phyloP scores from a whole-genome alignment of 2,329 filamentous ascomycete genomes.

The Alternaria angustiovoidea region DNA sequence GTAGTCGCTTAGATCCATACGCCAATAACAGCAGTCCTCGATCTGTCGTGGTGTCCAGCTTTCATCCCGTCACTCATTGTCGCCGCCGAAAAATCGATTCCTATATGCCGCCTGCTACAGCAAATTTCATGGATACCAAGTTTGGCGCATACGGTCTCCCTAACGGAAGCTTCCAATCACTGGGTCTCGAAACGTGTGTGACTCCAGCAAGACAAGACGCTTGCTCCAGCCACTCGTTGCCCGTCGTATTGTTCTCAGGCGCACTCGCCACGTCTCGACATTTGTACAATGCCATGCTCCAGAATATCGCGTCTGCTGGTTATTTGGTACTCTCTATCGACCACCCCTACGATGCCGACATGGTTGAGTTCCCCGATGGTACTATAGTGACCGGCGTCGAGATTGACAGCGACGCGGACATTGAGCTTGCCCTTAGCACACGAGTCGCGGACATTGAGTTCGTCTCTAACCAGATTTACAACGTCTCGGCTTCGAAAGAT shows the following conservation, averaged over 20 bases:
- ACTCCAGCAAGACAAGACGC: not conserved
- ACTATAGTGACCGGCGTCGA: slow-evolving; percentile 37
- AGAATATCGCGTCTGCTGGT: slow-evolving; percentile 58
- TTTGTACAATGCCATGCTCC: slow-evolving; percentile 55
- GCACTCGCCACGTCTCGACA: slow-evolving; percentile 56
- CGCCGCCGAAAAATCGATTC: slow-evolving; percentile 8
- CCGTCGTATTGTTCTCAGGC: slow-evolving; percentile 56
- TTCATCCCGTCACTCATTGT: slow-evolving; percentile 28
- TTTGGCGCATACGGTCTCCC: slow-evolving; percentile 38
- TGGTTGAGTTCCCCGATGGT: slow-evolving; percentile 61
- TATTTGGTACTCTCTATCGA: slow-evolving; percentile 60
- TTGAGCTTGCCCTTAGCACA: slow-evolving; percentile 30
- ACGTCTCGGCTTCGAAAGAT: slow-evolving; percentile 15
- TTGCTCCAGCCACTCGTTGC: slow-evolving; percentile 8
- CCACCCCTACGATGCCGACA: slow-evolving; percentile 58
- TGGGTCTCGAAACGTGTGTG: slow-evolving; percentile 29
- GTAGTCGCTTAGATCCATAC: slow-evolving; percentile 29
- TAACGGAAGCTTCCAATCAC: slow-evolving; percentile 31
- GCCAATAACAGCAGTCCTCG: slow-evolving; percentile 26
- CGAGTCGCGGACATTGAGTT: slow-evolving; percentile 36
- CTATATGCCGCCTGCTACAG: slow-evolving; percentile 38
- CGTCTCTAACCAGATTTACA: slow-evolving; percentile 28
- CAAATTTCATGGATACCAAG: slow-evolving; percentile 30
- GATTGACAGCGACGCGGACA: slow-evolving; percentile 32
- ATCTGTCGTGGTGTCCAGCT: slow-evolving; percentile 38